Percentiles rank a stretch among this genome's conserved stretches.
Conservation (phyloP, 2,329 filamentous ascomycete genomes). For the Fusarium albidum region DNA sequence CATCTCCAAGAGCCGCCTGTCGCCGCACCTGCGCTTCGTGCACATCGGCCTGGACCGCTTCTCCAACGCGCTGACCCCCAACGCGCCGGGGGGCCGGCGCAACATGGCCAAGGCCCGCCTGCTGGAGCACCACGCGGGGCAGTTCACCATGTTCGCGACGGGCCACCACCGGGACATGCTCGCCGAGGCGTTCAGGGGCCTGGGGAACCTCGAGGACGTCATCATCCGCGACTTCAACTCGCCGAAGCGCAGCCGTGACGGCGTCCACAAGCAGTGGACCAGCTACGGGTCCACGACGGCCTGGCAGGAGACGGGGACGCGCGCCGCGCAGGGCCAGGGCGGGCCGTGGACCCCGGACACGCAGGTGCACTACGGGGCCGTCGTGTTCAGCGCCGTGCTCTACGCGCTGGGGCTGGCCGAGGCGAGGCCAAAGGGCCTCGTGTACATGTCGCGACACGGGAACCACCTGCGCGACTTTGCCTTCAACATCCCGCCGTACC, state of each 20-base stretch:
- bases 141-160: slow-evolving; percentile 46
- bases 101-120: slow-evolving; percentile 22
- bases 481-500: slow-evolving; percentile 55
- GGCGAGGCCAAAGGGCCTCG: slow-evolving; percentile 52
- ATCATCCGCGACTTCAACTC: slow-evolving; percentile 68
- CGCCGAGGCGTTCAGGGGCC: slow-evolving; percentile 61
- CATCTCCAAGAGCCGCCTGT: slow-evolving; percentile 58
- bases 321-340: slow-evolving; percentile 15
- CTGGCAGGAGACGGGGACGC: slow-evolving; percentile 44
- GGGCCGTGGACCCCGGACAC: slow-evolving; percentile 1
- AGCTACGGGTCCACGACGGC: slow-evolving; percentile 62
- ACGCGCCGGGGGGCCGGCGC: background rate
- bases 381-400: slow-evolving; percentile 52
- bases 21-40: slow-evolving; percentile 48
- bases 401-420: slow-evolving; percentile 52
- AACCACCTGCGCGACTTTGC: slow-evolving; percentile 49
- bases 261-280: slow-evolving; percentile 52
- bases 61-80: background rate
- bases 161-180: slow-evolving; percentile 63
- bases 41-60: slow-evolving; percentile 43
- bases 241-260: slow-evolving; percentile 58
- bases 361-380: slow-evolving; percentile 37
- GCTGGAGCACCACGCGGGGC: slow-evolving; percentile 31
- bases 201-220: slow-evolving; percentile 63
- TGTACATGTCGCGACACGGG: slow-evolving; percentile 53